A percentile compares a stretch with the other conserved stretches of the same genome.
Conservation (phyloP, 208 protist genomes). For the Willaertia magna region DNA sequence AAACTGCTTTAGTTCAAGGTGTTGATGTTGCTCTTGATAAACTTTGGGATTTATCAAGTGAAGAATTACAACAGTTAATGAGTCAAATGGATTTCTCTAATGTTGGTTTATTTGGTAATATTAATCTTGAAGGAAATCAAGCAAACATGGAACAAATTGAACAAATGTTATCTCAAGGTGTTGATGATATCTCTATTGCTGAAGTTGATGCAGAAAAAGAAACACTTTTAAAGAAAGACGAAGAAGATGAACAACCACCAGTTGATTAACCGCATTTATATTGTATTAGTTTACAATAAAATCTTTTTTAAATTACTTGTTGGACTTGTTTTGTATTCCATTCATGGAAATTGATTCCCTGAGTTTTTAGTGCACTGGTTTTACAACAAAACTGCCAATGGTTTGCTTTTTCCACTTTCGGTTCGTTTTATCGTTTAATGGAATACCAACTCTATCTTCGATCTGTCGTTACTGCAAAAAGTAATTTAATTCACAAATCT, state of each 20-base stretch:
- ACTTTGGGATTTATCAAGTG: neutral
- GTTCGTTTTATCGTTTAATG: too few relatives aligned
- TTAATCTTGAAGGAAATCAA: neutral
- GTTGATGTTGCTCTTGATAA: neutral
- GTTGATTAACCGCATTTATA: too few relatives aligned
- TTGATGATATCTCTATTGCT: neutral
- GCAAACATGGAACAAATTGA: neutral
- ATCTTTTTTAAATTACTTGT: too few relatives aligned
- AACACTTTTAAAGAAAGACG: neutral
- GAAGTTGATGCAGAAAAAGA: neutral
- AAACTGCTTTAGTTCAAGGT: neutral
- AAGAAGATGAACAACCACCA: neutral
- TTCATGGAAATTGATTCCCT: too few relatives aligned
- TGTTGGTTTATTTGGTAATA: neutral
- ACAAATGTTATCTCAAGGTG: neutral
- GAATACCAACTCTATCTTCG: too few relatives aligned
- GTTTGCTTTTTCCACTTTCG: too few relatives aligned
- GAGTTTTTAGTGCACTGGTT: too few relatives aligned
- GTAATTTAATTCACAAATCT: too few relatives aligned
- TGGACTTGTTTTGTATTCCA: too few relatives aligned
- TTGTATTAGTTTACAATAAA: too few relatives aligned
- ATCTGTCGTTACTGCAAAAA: too few relatives aligned
- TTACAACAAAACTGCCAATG: too few relatives aligned
- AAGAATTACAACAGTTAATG: neutral
- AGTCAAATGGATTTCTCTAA: neutral